Conservation (phyloP, 129 eudicot species). For the sunflower (Helianthus annuus) region HanXRQr2.0-SUNRISE NC_035445.2:122629709-122630208, state of each 20-base stretch:
- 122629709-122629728: constrained; percentile 63
- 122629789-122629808: constrained; percentile 41
- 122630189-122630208: too few species aligned
- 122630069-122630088: too few species aligned
- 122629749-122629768: constrained; percentile 39
- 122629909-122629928: constrained; percentile 45
- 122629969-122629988: too few species aligned
- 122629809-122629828: constrained; percentile 19
- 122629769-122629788: constrained; percentile 48
- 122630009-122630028: too few species aligned
- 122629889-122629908: constrained; percentile 49
- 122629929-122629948: constrained; percentile 52
- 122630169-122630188: too few species aligned
- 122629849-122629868: constrained; percentile 43
- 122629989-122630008: too few species aligned
- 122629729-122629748: constrained; percentile 64
- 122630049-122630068: too few species aligned
- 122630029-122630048: too few species aligned
- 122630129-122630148: too few species aligned
- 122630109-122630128: too few species aligned
- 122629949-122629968: not conserved
- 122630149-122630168: too few species aligned
- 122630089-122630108: too few species aligned
- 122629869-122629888: constrained; percentile 38
- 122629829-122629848: constrained; percentile 31